Conservation (phyloP, 768 basidiomycete genomes). For the Baorangia bicolor region DNA sequence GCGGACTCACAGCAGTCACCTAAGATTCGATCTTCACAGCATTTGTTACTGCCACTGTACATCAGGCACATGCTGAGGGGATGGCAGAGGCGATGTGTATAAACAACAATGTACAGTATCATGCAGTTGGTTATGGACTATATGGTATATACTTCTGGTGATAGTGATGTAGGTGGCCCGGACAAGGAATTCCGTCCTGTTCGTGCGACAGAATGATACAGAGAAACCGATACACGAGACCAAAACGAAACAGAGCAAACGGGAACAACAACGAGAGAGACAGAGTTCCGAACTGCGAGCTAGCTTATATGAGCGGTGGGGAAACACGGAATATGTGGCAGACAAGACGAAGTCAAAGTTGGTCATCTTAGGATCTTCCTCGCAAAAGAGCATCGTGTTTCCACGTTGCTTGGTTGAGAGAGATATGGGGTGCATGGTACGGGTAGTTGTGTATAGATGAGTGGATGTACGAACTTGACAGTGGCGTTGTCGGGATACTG, state of each 20-base stretch:
- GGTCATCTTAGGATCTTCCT: slow-evolving; percentile 25
- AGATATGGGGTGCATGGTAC: slow-evolving; percentile 38
- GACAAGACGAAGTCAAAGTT: not conserved
- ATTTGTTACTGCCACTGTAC: slow-evolving; percentile 12
- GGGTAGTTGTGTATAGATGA: slow-evolving; percentile 41
- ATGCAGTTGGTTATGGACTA: slow-evolving; percentile 28
- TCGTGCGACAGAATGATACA: slow-evolving; percentile 24
- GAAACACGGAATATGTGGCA: not conserved
- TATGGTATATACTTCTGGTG: slow-evolving; percentile 33
- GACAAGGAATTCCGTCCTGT: slow-evolving; percentile 3
- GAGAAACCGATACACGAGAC: slow-evolving; percentile 17
- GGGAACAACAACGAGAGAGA: not conserved
- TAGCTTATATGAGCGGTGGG: not conserved
- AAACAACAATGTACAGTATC: slow-evolving; percentile 36
- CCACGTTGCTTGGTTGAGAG: slow-evolving; percentile 44
- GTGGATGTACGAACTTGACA: slow-evolving; percentile 40
- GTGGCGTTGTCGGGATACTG: slow-evolving; percentile 33
- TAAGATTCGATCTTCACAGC: slow-evolving; percentile 12
- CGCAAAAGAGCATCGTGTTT: slow-evolving; percentile 46
- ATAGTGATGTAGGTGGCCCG: slow-evolving; percentile 21
- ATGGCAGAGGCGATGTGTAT: slow-evolving; percentile 19
- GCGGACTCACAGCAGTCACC: slow-evolving; percentile 5
- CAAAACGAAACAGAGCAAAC: slow-evolving; percentile 9
- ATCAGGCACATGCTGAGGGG: slow-evolving; percentile 24
- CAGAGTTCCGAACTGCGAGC: not conserved